These are phyloP conservation scores for Aspergillus pseudoviridinutans DNA, from an alignment of 2,329 filamentous ascomycete species.

Conservation along the genomic window DNA sequence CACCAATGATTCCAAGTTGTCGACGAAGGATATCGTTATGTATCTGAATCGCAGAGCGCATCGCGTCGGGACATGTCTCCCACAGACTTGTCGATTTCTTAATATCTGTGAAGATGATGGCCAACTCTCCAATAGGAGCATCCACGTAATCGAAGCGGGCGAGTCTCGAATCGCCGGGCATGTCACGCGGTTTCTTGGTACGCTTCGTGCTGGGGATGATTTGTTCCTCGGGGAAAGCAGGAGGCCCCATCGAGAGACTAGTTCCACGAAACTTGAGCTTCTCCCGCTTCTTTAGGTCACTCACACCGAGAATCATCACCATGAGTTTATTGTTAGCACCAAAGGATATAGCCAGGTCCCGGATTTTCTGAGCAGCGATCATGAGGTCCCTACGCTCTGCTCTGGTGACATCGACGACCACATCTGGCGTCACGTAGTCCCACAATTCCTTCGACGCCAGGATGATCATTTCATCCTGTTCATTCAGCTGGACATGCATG, in stretches of 20 bases:
- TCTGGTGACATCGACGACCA: slow-evolving; percentile 86
- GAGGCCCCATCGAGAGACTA: slow-evolving; percentile 80
- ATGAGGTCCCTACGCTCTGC: slow-evolving; percentile 86
- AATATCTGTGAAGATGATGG: slow-evolving; percentile 97
- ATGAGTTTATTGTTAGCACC: slow-evolving; percentile 93
- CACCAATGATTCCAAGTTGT: slow-evolving; percentile 87
- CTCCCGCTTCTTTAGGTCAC: slow-evolving; percentile 82
- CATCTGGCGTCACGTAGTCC: slow-evolving; percentile 86
- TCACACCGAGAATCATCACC: slow-evolving; percentile 97
- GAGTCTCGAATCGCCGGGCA: slow-evolving; percentile 76
- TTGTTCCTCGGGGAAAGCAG: slow-evolving; percentile 61
- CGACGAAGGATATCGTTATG: slow-evolving; percentile 97
- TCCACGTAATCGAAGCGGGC: slow-evolving; percentile 87
- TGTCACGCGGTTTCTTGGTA: slow-evolving; percentile 56
- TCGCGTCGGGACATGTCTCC: slow-evolving; percentile 92
- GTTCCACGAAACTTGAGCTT: slow-evolving; percentile 70
- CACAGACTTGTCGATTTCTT: slow-evolving; percentile 95
- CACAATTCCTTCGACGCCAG: slow-evolving; percentile 90
- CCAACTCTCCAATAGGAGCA: slow-evolving; percentile 83
- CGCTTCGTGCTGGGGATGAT: slow-evolving; percentile 63
- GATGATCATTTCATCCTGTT: slow-evolving; percentile 90
- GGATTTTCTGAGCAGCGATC: slow-evolving; percentile 88
- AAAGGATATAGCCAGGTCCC: slow-evolving; percentile 92
- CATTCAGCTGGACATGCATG: slow-evolving; percentile 70
- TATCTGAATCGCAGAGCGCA: slow-evolving; percentile 94